A percentile compares a stretch with the other conserved stretches of the same genome.
phyloP scores from a whole-genome alignment of 2,329 filamentous ascomycete species.

The Trichoderma aggressivum region DNA sequence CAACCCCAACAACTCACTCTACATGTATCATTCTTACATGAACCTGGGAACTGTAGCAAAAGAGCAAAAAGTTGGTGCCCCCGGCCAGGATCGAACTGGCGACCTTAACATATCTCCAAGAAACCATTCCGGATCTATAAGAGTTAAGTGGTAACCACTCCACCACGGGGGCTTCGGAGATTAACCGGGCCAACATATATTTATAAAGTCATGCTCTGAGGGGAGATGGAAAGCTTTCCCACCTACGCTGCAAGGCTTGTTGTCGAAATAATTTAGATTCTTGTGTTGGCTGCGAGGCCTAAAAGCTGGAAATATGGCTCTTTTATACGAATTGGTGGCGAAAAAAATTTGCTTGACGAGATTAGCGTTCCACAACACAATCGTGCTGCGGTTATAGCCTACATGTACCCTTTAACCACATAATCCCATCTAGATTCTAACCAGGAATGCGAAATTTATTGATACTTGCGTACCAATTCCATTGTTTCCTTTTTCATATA shows the following conservation, averaged over 20 bases:
- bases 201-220: not conserved
- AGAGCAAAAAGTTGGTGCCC: slow-evolving; percentile 1
- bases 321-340: not conserved
- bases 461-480: not conserved
- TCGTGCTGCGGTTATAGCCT: not conserved
- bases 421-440: not conserved
- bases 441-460: not conserved
- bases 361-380: not conserved
- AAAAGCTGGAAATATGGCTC: not conserved
- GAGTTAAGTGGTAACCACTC: slow-evolving; percentile 19
- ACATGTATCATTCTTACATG: too few relatives aligned
- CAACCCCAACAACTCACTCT: not conserved
- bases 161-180: slow-evolving; percentile 12
- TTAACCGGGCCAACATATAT: not conserved
- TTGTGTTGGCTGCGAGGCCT: not conserved
- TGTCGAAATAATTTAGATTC: not conserved
- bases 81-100: slow-evolving; percentile 18
- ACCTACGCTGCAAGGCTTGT: not conserved
- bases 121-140: slow-evolving; percentile 9
- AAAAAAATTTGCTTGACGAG: not conserved
- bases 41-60: not conserved
- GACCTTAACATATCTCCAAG: slow-evolving; percentile 19
- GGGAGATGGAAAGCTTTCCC: not conserved
- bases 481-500: not conserved
- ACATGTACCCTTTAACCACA: not conserved